phyloP scores from a whole-genome alignment of 1,139 yeast species.

The Suhomyces bribrorum region DNA sequence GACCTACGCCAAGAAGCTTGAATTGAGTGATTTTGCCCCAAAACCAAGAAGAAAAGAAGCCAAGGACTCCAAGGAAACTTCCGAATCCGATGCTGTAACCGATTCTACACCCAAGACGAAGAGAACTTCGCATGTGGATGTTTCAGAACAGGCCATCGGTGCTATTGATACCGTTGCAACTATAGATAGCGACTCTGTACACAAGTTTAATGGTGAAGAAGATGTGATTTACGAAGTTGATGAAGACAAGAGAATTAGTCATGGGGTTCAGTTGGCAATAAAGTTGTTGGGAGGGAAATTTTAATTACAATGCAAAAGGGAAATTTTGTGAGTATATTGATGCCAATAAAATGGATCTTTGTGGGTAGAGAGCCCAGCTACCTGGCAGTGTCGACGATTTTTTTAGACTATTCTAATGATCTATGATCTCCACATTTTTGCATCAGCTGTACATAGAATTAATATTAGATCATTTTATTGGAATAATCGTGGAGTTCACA shows the following conservation, averaged over 20 bases:
- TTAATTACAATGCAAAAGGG: no score
- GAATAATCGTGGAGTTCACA: no score
- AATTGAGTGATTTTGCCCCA: slow-evolving; percentile 58
- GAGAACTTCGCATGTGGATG: slow-evolving; percentile 8
- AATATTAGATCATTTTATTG: no score
- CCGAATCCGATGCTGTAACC: no score
- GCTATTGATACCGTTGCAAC: slow-evolving; percentile 15
- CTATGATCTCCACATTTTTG: no score
- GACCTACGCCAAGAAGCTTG: slow-evolving; percentile 51
- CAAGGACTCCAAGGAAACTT: not conserved
- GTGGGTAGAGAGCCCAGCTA: no score
- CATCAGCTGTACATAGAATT: no score
- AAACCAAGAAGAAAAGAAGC: slow-evolving; percentile 17
- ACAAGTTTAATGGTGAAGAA: slow-evolving; percentile 10
- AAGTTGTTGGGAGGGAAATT: slow-evolving; percentile 65
- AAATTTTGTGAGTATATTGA: no score
- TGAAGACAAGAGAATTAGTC: slow-evolving; percentile 58
- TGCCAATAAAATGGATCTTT: no score
- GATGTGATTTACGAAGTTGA: slow-evolving; percentile 38
- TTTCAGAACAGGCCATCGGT: slow-evolving; percentile 16
- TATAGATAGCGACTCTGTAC: slow-evolving; percentile 12
- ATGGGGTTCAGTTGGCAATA: slow-evolving; percentile 65
- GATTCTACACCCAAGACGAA: not conserved
- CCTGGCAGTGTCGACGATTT: no score
- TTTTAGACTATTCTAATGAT: no score